Evolutionary conservation across 805 yeast species (phyloP).

Genomic region (Grigorovia transvaalensis): DNA sequence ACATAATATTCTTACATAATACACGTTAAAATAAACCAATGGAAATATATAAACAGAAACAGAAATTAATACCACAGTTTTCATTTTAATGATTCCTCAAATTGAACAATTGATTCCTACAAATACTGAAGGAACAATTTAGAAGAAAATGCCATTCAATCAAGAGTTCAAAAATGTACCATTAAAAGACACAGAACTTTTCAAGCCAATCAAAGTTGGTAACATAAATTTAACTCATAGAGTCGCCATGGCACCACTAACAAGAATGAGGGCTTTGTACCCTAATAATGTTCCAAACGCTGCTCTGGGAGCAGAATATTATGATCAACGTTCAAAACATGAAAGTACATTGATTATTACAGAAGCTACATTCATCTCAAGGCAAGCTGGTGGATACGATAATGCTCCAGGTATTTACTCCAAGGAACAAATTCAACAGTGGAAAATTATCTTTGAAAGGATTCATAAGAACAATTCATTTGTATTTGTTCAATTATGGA

Average conservation of each 20-base stretch:
- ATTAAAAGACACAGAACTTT: conserved; percentile 5
- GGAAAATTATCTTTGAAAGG: conserved; percentile 38
- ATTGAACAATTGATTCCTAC: no score
- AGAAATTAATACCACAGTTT: no score
- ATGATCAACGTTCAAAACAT: conserved; percentile 40
- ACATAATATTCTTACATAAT: no score
- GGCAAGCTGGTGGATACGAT: conserved; percentile 33
- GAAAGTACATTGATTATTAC: conserved; percentile 45
- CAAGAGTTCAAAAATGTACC: conserved; percentile 14
- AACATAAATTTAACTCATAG: conserved; percentile 27
- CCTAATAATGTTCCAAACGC: conserved; percentile 31
- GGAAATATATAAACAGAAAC: no score
- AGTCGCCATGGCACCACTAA: conserved; percentile 33
- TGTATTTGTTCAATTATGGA: conserved; percentile 43
- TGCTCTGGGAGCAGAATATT: conserved; percentile 39
- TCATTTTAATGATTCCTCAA: no score
- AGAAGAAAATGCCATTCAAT: conserved; percentile 6
- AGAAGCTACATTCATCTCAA: conserved; percentile 44
- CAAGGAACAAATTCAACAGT: conserved; percentile 35
- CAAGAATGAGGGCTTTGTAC: conserved; percentile 29
- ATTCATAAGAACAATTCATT: conserved; percentile 42
- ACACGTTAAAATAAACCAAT: no score
- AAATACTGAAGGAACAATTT: no score
- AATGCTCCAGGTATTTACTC: conserved; percentile 43
- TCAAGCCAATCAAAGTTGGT: conserved; percentile 31